A percentile compares a stretch with the other conserved stretches of the same genome.
Evolutionary conservation across 306 rosid genomes (phyloP).

Genomic region (Delonix regia): DNA sequence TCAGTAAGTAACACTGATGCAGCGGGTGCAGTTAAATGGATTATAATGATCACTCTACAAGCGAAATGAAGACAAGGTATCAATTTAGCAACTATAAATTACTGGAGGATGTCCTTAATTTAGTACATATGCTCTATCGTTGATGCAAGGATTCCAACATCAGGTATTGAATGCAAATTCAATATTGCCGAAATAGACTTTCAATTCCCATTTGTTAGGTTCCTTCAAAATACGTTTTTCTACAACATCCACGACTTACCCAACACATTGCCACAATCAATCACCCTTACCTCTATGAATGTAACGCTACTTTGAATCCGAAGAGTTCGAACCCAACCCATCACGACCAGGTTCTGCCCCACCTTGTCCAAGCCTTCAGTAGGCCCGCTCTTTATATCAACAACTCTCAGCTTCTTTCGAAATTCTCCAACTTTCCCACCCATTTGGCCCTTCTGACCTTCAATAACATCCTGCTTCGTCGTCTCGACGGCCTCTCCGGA

Average conservation of each 20-base stretch:
- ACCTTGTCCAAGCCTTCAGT: slow-evolving; percentile 57
- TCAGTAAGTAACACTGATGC: slow-evolving; percentile 4
- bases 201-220: not conserved
- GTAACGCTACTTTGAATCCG: slow-evolving; percentile 80
- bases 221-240: not conserved
- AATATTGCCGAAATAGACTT: not conserved
- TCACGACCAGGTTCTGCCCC: slow-evolving; percentile 61
- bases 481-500: slow-evolving; percentile 52
- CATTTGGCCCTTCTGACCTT: slow-evolving; percentile 25
- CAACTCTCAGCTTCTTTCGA: slow-evolving; percentile 78
- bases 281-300: slow-evolving; percentile 69
- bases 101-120: not conserved
- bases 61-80: not conserved
- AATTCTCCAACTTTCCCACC: slow-evolving; percentile 60
- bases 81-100: not conserved
- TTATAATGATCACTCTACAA: not conserved
- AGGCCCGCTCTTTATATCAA: slow-evolving; percentile 61
- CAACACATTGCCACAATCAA: not conserved
- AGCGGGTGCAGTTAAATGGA: not conserved
- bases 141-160: not conserved
- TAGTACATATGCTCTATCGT: not conserved
- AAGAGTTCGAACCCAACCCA: slow-evolving; percentile 91
- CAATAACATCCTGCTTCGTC: slow-evolving; percentile 31
- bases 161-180: not conserved
- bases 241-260: not conserved